A percentile compares a stretch with the other conserved stretches of the same genome.
Evolutionary conservation across 495 filamentous ascomycete genomes (phyloP).

Genomic region (Halenospora varia): DNA sequence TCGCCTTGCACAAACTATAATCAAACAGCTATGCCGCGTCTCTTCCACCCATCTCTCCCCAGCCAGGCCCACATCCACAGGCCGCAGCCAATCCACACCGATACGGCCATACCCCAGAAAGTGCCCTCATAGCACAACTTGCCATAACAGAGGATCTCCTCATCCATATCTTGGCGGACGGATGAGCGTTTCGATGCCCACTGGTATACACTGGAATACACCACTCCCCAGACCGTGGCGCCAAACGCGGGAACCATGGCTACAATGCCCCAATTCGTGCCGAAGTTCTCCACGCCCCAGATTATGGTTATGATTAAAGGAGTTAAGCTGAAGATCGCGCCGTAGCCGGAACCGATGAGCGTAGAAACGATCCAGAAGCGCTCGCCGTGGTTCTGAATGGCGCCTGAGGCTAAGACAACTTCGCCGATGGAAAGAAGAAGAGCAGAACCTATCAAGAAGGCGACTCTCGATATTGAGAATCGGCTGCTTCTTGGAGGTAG

Average conservation of each 20-base stretch:
- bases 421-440: conserved; percentile 74
- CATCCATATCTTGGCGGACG: conserved; percentile 25
- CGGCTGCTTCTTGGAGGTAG: conserved; percentile 25
- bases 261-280: conserved; percentile 95
- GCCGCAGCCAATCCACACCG: conserved; percentile 71
- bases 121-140: conserved; percentile 69
- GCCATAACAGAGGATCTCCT: conserved; percentile 65
- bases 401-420: conserved; percentile 66
- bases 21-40: conserved; percentile 72
- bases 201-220: conserved; percentile 83
- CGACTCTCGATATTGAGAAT: conserved; percentile 68
- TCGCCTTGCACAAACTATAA: not conserved
- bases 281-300: conserved; percentile 98
- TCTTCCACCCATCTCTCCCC: conserved; percentile 68
- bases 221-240: conserved; percentile 76
- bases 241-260: conserved; percentile 84
- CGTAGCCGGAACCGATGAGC: conserved; percentile 84
- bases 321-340: conserved; percentile 80
- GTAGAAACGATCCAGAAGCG: conserved; percentile 79
- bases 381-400: conserved; percentile 58
- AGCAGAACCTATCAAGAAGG: conserved; percentile 72
- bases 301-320: conserved; percentile 92
- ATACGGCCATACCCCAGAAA: conserved; percentile 77
- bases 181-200: conserved; percentile 39
- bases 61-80: conserved; percentile 81